Evolutionary conservation across 108 stramenopile genomes (phyloP).

Genomic region (Cyclotella kingstonii): DNA sequence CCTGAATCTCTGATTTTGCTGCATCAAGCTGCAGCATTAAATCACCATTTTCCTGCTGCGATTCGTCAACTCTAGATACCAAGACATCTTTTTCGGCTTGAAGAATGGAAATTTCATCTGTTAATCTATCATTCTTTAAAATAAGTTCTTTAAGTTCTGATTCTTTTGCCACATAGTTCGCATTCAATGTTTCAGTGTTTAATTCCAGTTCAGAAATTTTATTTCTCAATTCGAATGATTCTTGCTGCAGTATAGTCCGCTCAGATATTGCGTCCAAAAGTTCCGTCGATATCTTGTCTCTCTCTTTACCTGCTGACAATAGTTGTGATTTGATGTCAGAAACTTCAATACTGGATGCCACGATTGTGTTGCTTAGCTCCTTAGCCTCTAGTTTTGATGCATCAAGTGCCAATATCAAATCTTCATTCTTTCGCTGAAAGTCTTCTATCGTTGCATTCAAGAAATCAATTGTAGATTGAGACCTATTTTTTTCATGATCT

Average conservation of each 20-base stretch:
- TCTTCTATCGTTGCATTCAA: conserved; percentile 6
- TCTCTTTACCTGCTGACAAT: too few species aligned
- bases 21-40: not conserved
- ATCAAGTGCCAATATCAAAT: not conserved
- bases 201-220: not conserved
- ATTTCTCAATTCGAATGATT: too few species aligned
- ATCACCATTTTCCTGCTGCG: not conserved
- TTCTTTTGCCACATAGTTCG: not conserved
- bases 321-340: too few species aligned
- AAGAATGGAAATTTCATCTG: not conserved
- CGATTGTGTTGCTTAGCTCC: too few species aligned
- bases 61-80: conserved; percentile 8
- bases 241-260: too few species aligned
- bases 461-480: not conserved
- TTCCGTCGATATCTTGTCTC: too few species aligned
- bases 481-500: conserved; percentile 4
- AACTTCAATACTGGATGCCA: too few species aligned
- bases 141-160: not conserved
- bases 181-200: not conserved
- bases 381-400: too few species aligned
- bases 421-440: not conserved
- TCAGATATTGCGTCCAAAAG: too few species aligned
- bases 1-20: too few species aligned
- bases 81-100: conserved; percentile 11
- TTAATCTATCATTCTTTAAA: not conserved